Percentiles rank a stretch among this genome's conserved stretches.
Conservation (phyloP, 371 early-diverging fungal species). For the Choanephora cucurbitarum region DNA sequence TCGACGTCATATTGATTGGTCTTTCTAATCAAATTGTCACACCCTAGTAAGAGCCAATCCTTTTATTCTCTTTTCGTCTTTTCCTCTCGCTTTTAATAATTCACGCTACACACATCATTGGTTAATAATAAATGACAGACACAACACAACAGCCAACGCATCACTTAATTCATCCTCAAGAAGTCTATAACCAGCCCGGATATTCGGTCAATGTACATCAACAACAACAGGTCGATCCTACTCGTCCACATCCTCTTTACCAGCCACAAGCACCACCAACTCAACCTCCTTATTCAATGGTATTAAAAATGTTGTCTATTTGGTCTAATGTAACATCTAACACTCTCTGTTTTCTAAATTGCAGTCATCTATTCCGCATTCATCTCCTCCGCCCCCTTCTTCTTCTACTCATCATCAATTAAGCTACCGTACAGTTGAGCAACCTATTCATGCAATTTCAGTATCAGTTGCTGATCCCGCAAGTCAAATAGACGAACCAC, state of each 20-base stretch:
- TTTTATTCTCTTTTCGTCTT: conserved; percentile 7
- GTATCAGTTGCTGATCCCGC: neutral
- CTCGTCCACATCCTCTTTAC: neutral
- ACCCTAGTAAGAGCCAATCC: conserved; percentile 9
- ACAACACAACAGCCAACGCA: conserved; percentile 10
- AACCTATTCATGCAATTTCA: neutral
- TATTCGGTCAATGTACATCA: neutral
- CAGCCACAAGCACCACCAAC: neutral
- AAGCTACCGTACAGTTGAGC: neutral
- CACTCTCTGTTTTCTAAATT: neutral
- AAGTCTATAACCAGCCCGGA: conserved; percentile 1
- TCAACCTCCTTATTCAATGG: conserved; percentile 10
- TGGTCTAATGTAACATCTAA: neutral
- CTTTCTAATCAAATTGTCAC: neutral
- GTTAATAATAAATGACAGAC: conserved; percentile 15
- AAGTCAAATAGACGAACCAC: conserved; percentile 7
- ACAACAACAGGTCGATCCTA: neutral
- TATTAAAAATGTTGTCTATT: conserved; percentile 1
- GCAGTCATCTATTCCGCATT: neutral
- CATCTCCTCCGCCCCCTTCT: neutral
- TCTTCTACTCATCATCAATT: neutral
- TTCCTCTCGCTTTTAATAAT: conserved; percentile 1
- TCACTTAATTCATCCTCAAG: conserved; percentile 15
- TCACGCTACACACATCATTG: conserved; percentile 13
- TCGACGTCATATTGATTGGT: neutral